Evolutionary conservation across 495 filamentous ascomycete species (phyloP).

Genomic region (Pseudevernia furfuracea): DNA sequence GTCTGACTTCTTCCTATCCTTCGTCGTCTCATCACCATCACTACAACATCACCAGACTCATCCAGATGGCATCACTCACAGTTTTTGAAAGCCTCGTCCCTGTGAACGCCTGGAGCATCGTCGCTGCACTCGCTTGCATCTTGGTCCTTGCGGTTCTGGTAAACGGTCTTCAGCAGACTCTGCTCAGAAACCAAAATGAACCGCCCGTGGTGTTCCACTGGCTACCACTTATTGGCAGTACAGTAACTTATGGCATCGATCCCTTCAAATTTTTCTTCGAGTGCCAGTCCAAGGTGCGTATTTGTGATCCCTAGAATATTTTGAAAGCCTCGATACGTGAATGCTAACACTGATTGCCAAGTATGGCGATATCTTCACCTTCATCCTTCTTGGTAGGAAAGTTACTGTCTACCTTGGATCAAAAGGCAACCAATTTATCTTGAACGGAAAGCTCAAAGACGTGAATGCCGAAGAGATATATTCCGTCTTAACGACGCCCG

Average conservation of each 20-base stretch:
- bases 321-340: neutral
- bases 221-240: slow-evolving; percentile 73
- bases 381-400: slow-evolving; percentile 66
- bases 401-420: slow-evolving; percentile 69
- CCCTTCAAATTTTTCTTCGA: slow-evolving; percentile 70
- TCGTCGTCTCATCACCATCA: neutral
- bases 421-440: slow-evolving; percentile 79
- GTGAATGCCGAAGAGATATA: slow-evolving; percentile 80
- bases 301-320: neutral
- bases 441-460: slow-evolving; percentile 76
- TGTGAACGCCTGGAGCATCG: neutral
- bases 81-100: neutral
- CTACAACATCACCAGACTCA: neutral
- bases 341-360: slow-evolving; percentile 28
- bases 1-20: neutral
- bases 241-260: slow-evolving; percentile 75
- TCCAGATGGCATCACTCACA: neutral
- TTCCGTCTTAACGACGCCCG: slow-evolving; percentile 70
- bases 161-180: slow-evolving; percentile 60
- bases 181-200: slow-evolving; percentile 64
- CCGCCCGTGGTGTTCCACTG: slow-evolving; percentile 80
- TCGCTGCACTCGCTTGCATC: slow-evolving; percentile 8
- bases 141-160: slow-evolving; percentile 48
- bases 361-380: slow-evolving; percentile 77
- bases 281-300: slow-evolving; percentile 59